Conservation (phyloP, 257 asterid genomes). For the Cinchona pubescens region DNA sequence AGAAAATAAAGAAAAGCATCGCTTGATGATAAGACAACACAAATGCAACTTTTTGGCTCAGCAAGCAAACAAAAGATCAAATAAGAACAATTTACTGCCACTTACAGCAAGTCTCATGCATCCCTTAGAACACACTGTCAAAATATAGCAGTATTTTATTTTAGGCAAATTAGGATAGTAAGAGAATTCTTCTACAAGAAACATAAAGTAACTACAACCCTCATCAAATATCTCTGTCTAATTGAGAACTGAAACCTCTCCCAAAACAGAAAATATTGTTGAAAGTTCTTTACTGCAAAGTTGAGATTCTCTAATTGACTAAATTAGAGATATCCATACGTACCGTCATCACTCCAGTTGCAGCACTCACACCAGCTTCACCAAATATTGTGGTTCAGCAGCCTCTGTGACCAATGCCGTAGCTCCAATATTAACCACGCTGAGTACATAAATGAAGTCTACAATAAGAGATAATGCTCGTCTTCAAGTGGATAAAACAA, state of each 20-base stretch:
- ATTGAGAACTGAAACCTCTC: background rate
- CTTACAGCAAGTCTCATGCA: background rate
- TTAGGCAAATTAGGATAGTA: background rate
- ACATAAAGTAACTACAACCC: background rate
- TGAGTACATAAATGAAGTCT: conserved; percentile 50
- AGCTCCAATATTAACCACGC: conserved; percentile 97
- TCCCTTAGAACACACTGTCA: background rate
- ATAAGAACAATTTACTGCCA: background rate
- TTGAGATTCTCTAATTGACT: background rate
- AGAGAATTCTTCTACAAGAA: background rate
- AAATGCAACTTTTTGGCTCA: background rate
- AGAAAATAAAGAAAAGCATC: background rate
- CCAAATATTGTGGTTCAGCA: conserved; percentile 93
- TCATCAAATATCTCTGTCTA: background rate
- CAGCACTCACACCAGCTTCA: conserved; percentile 96
- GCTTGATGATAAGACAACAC: background rate
- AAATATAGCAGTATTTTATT: background rate
- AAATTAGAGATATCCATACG: conserved; percentile 17
- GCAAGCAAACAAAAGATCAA: background rate
- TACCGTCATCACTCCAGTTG: conserved; percentile 99
- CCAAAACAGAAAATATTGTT: background rate
- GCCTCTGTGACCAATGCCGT: conserved; percentile 96
- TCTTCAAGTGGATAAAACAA: conserved; percentile 36
- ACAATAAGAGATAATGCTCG: conserved; percentile 41
- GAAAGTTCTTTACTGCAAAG: background rate